Evolutionary conservation across 768 basidiomycete genomes (phyloP).

Genomic region (Amanita exitialis): DNA sequence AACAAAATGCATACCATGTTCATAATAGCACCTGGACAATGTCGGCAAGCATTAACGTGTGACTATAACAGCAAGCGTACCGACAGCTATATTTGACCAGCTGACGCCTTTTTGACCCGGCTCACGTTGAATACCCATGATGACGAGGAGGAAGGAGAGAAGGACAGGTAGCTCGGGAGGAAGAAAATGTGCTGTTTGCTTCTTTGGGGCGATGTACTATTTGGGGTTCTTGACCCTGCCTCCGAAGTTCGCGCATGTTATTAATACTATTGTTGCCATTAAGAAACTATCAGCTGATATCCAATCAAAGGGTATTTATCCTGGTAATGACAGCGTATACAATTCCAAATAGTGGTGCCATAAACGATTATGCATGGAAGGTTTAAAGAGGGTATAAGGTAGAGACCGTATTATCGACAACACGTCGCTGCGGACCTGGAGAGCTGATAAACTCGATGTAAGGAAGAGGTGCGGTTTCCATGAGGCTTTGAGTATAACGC

Average conservation of each 20-base stretch:
- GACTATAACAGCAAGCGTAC: slow-evolving; percentile 32
- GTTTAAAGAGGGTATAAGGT: slow-evolving; percentile 3
- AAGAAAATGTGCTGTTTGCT: slow-evolving; percentile 6
- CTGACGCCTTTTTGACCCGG: slow-evolving; percentile 87
- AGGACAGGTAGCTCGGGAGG: slow-evolving; percentile 15
- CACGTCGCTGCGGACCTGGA: neutral
- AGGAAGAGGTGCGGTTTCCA: neutral
- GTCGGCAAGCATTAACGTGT: neutral
- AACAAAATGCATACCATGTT: slow-evolving; percentile 68
- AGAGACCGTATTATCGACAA: neutral
- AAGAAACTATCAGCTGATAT: slow-evolving; percentile 5
- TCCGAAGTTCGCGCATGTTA: neutral
- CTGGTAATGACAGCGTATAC: slow-evolving; percentile 2
- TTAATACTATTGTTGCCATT: neutral
- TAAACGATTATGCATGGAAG: neutral
- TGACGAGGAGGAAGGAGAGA: slow-evolving; percentile 12
- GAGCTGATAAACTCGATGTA: neutral
- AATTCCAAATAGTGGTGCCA: neutral
- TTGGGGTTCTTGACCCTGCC: neutral
- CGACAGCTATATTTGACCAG: slow-evolving; percentile 94
- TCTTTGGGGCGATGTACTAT: neutral
- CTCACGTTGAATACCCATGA: slow-evolving; percentile 77
- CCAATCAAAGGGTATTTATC: slow-evolving; percentile 4
- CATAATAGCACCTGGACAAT: slow-evolving; percentile 78
- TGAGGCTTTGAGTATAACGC: neutral